Conservation (phyloP, 2,329 filamentous ascomycete genomes). For the Aspergillus glaucus region DNA sequence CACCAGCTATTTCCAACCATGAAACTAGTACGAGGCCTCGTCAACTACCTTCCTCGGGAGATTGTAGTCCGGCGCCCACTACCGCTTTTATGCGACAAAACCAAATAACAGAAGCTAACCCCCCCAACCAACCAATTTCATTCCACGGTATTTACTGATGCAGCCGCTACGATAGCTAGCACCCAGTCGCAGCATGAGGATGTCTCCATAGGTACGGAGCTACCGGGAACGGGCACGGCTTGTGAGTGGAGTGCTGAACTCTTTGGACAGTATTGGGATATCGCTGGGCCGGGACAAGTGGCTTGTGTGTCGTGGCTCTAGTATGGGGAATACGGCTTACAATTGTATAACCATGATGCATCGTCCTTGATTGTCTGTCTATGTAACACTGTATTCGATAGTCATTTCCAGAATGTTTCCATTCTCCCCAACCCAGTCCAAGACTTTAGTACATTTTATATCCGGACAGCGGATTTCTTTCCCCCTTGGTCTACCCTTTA, state of each 20-base stretch:
- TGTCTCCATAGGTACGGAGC: neutral
- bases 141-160: neutral
- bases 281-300: neutral
- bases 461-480: conserved; percentile 36
- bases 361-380: no score
- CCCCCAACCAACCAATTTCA: neutral
- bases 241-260: conserved; percentile 14
- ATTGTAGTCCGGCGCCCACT: neutral
- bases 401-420: no score
- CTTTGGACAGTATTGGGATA: conserved; percentile 9
- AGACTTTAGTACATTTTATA: conserved; percentile 32
- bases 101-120: neutral
- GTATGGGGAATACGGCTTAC: no score
- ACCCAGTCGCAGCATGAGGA: no score
- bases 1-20: neutral
- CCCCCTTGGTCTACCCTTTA: no score
- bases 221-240: conserved; percentile 11
- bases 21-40: neutral
- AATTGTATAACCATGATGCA: no score
- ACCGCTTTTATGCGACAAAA: neutral
- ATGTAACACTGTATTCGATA: no score
- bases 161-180: neutral
- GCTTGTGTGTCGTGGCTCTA: neutral
- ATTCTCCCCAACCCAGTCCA: conserved; percentile 29
- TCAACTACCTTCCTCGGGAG: neutral